Conservation (phyloP, 257 asterid genomes). For the Scutellaria minor region DNA sequence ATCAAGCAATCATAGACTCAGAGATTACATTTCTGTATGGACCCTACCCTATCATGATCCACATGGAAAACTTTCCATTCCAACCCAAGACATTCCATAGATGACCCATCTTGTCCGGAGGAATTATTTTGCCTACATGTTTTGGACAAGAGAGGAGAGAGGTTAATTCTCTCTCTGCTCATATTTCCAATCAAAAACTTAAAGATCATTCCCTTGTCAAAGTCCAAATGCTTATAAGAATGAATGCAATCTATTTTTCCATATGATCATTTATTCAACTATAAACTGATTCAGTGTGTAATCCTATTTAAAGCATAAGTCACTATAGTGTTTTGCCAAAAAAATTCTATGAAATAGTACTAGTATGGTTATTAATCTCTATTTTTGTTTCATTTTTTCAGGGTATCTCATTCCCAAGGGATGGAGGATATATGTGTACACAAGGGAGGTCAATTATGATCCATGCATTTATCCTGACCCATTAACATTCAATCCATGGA, state of each 20-base stretch:
- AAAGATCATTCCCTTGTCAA: constrained; percentile 36
- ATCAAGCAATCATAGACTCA: constrained; percentile 44
- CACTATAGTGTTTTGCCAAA: not conserved
- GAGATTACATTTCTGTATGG: constrained; percentile 54
- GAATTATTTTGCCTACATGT: constrained; percentile 53
- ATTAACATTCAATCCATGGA: constrained; percentile 84
- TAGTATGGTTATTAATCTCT: constrained; percentile 18
- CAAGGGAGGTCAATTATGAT: constrained; percentile 86
- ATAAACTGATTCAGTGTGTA: not conserved
- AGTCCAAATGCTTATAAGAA: constrained; percentile 30
- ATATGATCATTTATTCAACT: constrained; percentile 30
- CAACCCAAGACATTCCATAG: constrained; percentile 57
- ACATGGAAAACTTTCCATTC: constrained; percentile 63
- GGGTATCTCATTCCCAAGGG: constrained; percentile 87
- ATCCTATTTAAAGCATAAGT: not conserved
- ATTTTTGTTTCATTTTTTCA: constrained; percentile 41
- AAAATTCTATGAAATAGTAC: not conserved
- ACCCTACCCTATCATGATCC: constrained; percentile 69
- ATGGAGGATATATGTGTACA: constrained; percentile 91
- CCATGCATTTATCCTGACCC: constrained; percentile 87
- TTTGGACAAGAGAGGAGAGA: constrained; percentile 48
- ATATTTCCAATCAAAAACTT: constrained; percentile 35
- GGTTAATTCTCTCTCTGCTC: constrained; percentile 30
- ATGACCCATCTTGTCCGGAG: constrained; percentile 50
- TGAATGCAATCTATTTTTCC: constrained; percentile 28